A percentile compares a stretch with the other conserved stretches of the same genome.
Conservation (phyloP, 1,284 basidiomycete species). For the Xerocomus amazonicus region DNA sequence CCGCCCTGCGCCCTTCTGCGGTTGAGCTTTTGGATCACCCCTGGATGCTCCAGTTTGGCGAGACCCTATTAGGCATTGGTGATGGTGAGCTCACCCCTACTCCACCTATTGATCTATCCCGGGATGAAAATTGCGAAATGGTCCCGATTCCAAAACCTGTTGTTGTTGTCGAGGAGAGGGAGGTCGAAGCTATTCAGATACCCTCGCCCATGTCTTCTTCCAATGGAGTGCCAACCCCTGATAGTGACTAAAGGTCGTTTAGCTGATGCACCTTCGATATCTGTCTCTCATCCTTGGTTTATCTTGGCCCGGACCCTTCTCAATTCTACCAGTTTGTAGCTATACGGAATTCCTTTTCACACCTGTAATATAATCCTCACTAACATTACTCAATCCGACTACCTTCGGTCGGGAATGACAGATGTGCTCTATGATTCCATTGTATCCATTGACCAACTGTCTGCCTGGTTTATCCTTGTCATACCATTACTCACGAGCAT, state of each 20-base stretch:
- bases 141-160: conserved; percentile 56
- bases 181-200: conserved; percentile 51
- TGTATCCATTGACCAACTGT: no score
- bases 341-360: no score
- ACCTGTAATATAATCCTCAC: no score
- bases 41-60: conserved; percentile 86
- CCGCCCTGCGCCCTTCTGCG: conserved; percentile 81
- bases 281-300: background rate
- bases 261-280: background rate
- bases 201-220: conserved; percentile 40
- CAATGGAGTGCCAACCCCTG: conserved; percentile 29
- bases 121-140: conserved; percentile 46
- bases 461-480: no score
- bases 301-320: conserved; percentile 1
- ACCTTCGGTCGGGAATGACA: no score
- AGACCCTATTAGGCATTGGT: conserved; percentile 62
- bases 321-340: conserved; percentile 1
- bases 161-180: conserved; percentile 55
- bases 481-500: no score
- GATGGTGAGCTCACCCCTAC: conserved; percentile 57
- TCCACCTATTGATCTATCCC: conserved; percentile 44
- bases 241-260: conserved; percentile 21
- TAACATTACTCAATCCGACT: no score
- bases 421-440: no score
- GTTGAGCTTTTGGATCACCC: conserved; percentile 83